phyloP scores from a whole-genome alignment of 371 early-diverging fungal genomes.

The Phascolomyces articulosus region DNA sequence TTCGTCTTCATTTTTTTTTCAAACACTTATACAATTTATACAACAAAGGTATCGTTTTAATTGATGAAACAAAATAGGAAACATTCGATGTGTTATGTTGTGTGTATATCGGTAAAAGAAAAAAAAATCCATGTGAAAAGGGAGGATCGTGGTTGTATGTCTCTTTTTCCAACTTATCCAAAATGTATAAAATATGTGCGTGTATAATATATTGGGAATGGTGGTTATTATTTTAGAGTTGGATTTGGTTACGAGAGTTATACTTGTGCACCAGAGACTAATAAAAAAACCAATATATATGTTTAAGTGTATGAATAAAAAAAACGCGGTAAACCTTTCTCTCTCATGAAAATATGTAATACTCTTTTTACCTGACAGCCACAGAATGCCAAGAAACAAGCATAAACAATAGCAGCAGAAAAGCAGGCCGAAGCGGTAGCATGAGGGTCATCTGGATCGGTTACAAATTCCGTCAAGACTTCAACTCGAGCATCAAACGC shows the following conservation, averaged over 20 bases:
- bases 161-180: too few relatives aligned
- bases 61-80: conserved; percentile 1
- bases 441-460: conserved; percentile 67
- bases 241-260: conserved; percentile 54
- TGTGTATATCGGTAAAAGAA: background rate
- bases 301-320: background rate
- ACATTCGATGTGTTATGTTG: background rate
- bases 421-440: conserved; percentile 70
- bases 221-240: too few relatives aligned
- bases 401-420: conserved; percentile 70
- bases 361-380: conserved; percentile 60
- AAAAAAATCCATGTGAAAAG: too few relatives aligned
- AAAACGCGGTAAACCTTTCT: background rate
- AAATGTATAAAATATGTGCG: too few relatives aligned
- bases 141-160: too few relatives aligned
- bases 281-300: background rate
- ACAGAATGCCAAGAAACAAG: conserved; percentile 69
- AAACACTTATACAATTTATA: background rate
- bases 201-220: too few relatives aligned
- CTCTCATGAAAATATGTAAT: background rate
- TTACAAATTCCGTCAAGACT: conserved; percentile 62
- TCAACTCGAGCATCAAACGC: conserved; percentile 69
- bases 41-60: background rate
- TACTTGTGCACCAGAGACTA: conserved; percentile 53
- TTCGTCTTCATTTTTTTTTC: background rate